These are phyloP conservation scores for Chlamydomonas incerta DNA, from an alignment of 139 green algal species.

Conservation along the genomic window DNA sequence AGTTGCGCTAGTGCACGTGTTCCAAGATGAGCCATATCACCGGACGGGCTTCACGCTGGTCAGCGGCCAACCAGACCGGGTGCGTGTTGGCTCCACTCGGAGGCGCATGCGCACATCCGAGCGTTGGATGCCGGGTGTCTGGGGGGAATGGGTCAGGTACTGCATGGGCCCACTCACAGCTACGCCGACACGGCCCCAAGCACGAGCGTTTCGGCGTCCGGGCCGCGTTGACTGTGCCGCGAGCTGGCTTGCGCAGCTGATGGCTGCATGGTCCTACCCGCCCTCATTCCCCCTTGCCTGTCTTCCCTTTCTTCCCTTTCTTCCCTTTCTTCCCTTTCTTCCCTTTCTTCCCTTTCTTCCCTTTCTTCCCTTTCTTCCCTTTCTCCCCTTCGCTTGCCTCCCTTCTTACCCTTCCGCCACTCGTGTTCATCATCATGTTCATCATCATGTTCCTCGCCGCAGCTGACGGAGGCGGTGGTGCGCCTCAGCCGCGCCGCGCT, in stretches of 20 bases:
- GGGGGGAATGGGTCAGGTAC: too few species aligned
- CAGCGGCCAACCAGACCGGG: neutral
- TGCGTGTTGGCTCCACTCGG: neutral
- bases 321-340: neutral
- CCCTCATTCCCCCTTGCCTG: neutral
- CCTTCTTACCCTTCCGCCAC: neutral
- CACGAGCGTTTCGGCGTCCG: too few species aligned
- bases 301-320: neutral
- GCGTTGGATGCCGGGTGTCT: too few species aligned
- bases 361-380: neutral
- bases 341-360: neutral
- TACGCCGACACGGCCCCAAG: too few species aligned
- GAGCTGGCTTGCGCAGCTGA: too few species aligned
- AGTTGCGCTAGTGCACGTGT: conserved; percentile 62
- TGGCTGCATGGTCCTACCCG: too few species aligned
- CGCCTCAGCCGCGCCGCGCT: conserved; percentile 63
- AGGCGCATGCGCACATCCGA: too few species aligned
- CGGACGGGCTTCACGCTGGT: conserved; percentile 78
- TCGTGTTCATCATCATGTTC: too few species aligned
- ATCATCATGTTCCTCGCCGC: too few species aligned
- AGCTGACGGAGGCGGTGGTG: conserved; percentile 55
- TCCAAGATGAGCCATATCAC: conserved; percentile 82
- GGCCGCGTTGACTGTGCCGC: too few species aligned
- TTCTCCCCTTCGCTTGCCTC: neutral
- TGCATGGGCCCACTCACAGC: too few species aligned